Evolutionary conservation across 1,284 basidiomycete species (phyloP), one percentile per base, ranked within the genome.

Genomic region (Rhizoctonia solani): DNA sequence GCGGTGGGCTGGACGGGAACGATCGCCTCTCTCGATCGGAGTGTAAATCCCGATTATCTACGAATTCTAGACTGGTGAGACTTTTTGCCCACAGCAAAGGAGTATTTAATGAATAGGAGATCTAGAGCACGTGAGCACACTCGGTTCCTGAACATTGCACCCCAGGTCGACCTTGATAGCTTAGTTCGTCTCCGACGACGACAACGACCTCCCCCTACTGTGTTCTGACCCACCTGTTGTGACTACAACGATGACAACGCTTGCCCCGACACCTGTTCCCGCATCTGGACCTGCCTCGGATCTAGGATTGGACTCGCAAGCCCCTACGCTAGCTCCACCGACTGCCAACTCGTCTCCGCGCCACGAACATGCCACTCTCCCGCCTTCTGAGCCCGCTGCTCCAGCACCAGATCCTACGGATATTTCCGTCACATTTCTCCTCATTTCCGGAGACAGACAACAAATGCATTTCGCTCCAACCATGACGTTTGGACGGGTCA

Each of bases 401-500:
- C 32, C 66, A 30, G n/a, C 54, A 2, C 52, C 56, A 23, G 50
- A 59, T 11, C 46, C 49, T 50, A 85, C 85, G 0, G 86, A 90
- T 78, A 83, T 87, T 1, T 82, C 85, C 42, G 73, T 95, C 55
- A 89, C 87, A 0, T 92, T 93, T 72, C 80, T 95, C 29, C 80
- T 92, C 65, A 86, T 93, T 30, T 87, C 88, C 1, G 91, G 92
- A 0, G 80, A 83, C 54, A 81, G 87, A 68, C 81, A 87, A 72
- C 85, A 86, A 1, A 90, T 92, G 83, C 80, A 83, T 0, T 94
- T 94, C 72, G 89, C 91, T 54, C 89, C 90, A 8, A 85, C 87
- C 72, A 87, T 84, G 37, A 90, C 89, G 0, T 80, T 94, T 16
- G 89, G 90, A 13, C 80, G 91, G 70, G 87, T 91, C 66, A 93